phyloP scores from a whole-genome alignment of 257 asterid species.

The Paulownia fortunei region DNA sequence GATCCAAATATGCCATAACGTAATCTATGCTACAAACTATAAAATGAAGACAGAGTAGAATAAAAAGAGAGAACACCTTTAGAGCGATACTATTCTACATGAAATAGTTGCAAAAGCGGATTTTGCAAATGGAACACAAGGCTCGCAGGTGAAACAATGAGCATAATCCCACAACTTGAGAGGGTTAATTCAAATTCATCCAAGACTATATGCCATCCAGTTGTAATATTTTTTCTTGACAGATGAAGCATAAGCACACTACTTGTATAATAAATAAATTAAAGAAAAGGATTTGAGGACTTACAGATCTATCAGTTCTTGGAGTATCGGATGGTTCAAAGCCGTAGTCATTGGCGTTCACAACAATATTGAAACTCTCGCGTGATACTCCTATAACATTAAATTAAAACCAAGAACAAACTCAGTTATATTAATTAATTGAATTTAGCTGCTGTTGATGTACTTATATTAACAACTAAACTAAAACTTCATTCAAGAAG shows the following conservation, averaged over 20 bases:
- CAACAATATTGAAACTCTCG: constrained; percentile 71
- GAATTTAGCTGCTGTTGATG: not conserved
- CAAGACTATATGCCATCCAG: not conserved
- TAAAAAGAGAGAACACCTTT: too few species aligned
- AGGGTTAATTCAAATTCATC: not conserved
- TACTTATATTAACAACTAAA: constrained; percentile 3
- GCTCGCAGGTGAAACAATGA: too few species aligned
- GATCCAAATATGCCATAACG: too few species aligned
- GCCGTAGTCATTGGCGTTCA: constrained; percentile 79
- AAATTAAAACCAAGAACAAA: constrained; percentile 14
- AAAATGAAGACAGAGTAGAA: too few species aligned
- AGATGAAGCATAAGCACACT: not conserved
- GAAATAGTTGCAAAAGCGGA: too few species aligned
- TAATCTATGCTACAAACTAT: too few species aligned
- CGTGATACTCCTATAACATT: constrained; percentile 79
- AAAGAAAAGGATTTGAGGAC: constrained; percentile 21
- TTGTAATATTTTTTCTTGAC: not conserved
- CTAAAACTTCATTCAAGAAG: not conserved
- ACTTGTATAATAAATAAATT: not conserved
- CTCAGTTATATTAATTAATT: not conserved
- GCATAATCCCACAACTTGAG: not conserved
- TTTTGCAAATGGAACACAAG: not conserved
- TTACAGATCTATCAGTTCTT: constrained; percentile 96
- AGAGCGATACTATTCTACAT: too few species aligned
- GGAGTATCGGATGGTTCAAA: constrained; percentile 96